Evolutionary conservation across 2,329 filamentous ascomycete genomes (phyloP).

Genomic region (Rasamsonia emersonii): DNA sequence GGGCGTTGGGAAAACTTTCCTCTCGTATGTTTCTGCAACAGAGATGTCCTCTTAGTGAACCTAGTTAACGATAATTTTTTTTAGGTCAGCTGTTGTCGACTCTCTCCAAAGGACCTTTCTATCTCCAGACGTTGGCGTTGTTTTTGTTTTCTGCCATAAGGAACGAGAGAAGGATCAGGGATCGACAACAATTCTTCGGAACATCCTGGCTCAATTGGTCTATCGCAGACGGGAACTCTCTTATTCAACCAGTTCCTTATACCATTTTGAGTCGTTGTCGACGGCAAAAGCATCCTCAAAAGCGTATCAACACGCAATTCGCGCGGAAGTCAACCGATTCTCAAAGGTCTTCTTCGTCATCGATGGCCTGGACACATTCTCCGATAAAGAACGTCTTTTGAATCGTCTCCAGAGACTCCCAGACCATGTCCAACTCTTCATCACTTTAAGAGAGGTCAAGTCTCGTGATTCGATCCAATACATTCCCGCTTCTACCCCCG

Average conservation of each 20-base stretch:
- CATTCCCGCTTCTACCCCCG: constrained; percentile 10
- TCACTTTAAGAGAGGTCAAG: constrained; percentile 18
- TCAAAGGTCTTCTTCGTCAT: constrained; percentile 21
- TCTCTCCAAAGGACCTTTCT: constrained; percentile 19
- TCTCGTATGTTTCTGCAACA: constrained; percentile 16
- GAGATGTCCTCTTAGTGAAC: not conserved
- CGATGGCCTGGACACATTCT: constrained; percentile 20
- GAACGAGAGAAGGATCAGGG: constrained; percentile 14
- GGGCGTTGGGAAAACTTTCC: constrained; percentile 23
- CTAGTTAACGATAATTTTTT: not conserved
- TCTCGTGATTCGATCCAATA: constrained; percentile 9
- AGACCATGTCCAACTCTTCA: constrained; percentile 20
- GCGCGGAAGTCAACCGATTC: constrained; percentile 22
- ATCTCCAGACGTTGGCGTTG: constrained; percentile 19
- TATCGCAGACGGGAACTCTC: constrained; percentile 19
- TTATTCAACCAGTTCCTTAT: constrained; percentile 16
- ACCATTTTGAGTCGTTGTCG: constrained; percentile 15
- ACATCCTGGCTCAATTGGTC: constrained; percentile 22
- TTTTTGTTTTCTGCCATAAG: constrained; percentile 22
- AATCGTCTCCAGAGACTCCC: constrained; percentile 23
- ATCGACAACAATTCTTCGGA: constrained; percentile 15
- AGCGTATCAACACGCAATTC: constrained; percentile 23
- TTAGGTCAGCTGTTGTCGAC: constrained; percentile 21
- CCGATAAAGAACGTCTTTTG: constrained; percentile 23
- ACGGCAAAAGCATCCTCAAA: constrained; percentile 19